Evolutionary conservation across 192 early-diverging fungal genomes (phyloP).

Genomic region (Blastocladiella britannica): DNA sequence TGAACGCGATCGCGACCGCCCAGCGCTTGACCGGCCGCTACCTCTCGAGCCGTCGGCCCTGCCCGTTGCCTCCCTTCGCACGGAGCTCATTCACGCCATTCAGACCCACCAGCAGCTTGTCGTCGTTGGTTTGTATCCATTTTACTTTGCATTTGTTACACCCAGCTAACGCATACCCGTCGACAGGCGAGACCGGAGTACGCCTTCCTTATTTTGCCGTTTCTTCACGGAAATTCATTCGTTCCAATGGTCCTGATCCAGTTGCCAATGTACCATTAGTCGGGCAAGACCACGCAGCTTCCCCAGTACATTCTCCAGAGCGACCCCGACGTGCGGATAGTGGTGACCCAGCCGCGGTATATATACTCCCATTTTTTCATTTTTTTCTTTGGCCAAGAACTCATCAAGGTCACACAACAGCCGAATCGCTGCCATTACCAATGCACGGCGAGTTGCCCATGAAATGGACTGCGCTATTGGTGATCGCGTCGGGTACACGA

Average conservation of each 20-base stretch:
- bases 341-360: constrained; percentile 55
- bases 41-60: neutral
- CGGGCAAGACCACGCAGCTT: constrained; percentile 74
- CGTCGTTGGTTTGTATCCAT: neutral
- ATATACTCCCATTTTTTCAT: neutral
- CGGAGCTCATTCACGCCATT: neutral
- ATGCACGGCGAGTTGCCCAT: constrained; percentile 25
- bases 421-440: constrained; percentile 63
- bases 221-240: too few species aligned
- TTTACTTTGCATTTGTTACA: neutral
- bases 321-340: constrained; percentile 25
- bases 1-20: too few species aligned
- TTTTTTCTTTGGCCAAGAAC: neutral
- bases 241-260: too few species aligned
- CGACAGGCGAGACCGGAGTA: neutral
- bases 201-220: too few species aligned
- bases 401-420: constrained; percentile 9
- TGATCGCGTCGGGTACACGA: constrained; percentile 22
- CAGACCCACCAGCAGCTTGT: neutral
- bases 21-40: neutral
- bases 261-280: constrained; percentile 9
- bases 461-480: constrained; percentile 16
- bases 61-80: too few species aligned
- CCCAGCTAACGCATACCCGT: neutral
- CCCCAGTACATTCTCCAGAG: constrained; percentile 56